Percentiles rank a stretch among this genome's conserved stretches.
These are phyloP conservation scores for Yamadazyma endophytica DNA, from an alignment of 805 yeast genomes.

Conservation along the genomic window DNA sequence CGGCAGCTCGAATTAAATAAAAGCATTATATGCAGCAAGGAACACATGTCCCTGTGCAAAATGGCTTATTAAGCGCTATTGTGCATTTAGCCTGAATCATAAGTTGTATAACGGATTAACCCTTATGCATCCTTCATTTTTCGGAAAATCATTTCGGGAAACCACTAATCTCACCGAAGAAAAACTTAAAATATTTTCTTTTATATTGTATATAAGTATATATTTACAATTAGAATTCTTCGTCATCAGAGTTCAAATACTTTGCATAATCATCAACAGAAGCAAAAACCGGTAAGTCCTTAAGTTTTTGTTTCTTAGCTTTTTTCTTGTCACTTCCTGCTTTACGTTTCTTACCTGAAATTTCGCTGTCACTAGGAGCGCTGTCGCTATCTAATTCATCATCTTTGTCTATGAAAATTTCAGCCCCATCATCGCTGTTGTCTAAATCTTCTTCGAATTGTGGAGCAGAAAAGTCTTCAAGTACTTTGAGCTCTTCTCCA, in stretches of 20 bases:
- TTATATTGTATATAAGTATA: no score
- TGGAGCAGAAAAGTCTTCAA: neutral
- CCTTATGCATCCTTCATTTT: no score
- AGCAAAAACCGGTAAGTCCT: constrained; percentile 78
- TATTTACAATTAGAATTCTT: no score
- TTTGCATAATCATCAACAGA: constrained; percentile 83
- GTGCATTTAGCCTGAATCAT: no score
- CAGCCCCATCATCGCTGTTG: constrained; percentile 5
- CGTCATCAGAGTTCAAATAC: constrained; percentile 64
- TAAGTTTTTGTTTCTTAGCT: constrained; percentile 53
- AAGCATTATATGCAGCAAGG: no score
- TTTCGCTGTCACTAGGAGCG: constrained; percentile 8
- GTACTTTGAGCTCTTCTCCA: constrained; percentile 27
- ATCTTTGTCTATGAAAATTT: constrained; percentile 24
- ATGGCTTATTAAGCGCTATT: no score
- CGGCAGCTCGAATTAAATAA: no score
- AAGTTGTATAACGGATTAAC: no score
- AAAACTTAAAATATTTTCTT: no score
- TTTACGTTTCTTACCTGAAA: constrained; percentile 15
- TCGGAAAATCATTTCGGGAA: no score
- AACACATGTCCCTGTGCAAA: no score
- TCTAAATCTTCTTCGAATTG: constrained; percentile 5
- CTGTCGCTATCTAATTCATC: constrained; percentile 26
- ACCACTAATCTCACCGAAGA: no score
- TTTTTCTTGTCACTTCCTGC: constrained; percentile 25